Evolutionary conservation across 2,329 filamentous ascomycete species (phyloP), one percentile per base, ranked within the genome.

Genomic region (Zelopaecilomyces penicillatus): DNA sequence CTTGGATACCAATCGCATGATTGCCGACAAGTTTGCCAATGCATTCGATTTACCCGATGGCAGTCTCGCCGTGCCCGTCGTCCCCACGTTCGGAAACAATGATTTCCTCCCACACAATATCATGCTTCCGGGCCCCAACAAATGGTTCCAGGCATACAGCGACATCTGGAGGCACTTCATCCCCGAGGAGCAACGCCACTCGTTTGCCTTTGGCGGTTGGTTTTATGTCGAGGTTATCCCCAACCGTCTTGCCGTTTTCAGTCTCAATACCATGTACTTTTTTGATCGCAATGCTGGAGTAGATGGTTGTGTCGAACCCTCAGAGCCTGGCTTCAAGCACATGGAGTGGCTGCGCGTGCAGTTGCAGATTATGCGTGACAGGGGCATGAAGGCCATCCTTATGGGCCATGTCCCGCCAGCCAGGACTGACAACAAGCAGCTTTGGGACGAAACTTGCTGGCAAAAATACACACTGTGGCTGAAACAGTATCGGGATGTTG

Each of bases 91-190:
- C 54, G 93, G 93, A 49, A 98, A 98, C 69, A 98, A 98, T 65
- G 93, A 98, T 59, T 90, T 98, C 47, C 79, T 96, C 48, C 93
- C 93, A 1, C 93, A 98, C 68, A 98, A 98, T 58, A 94, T 97
- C 59, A 82, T 98, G 62, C 71, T 80, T 36, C 74, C 79, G 1
- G 93, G 91, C 0, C 93, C 93, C 11, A 96, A 96, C 57, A 76
- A 77, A 51, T 95, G 91, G 83, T 85, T 95, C 1, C 77, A 77
- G 47, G 74, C 75, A 39, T 96, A 93, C 55, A 70, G 80, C 28
- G 74, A 84, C 26, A 79, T 97, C 26, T 98, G 93, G 93, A 68
- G 69, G 39, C 74, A 75, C 33, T 95, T 97, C 60, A 94, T 98
- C 48, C 93, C 93, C 1, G 88, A 96, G 67, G 85, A 82, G 54